Evolutionary conservation across 2,329 filamentous ascomycete species (phyloP).

Genomic region (Pyricularia grisea): DNA sequence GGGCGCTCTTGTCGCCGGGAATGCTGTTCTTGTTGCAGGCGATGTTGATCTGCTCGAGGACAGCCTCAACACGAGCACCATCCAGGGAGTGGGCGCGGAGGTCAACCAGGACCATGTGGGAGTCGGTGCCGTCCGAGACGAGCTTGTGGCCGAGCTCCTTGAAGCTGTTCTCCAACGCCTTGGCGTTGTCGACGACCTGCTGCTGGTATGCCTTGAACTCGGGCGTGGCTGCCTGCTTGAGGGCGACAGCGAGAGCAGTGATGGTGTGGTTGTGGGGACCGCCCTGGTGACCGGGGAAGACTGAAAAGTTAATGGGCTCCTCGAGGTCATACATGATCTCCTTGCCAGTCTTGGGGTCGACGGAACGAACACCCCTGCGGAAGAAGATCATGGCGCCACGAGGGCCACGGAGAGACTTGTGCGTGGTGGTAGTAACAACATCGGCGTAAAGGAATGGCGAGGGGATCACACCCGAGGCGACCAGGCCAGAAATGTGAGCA

Average conservation of each 20-base stretch:
- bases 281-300: constrained; percentile 98
- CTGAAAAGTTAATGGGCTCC: constrained; percentile 94
- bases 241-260: constrained; percentile 86
- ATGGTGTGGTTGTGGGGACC: constrained; percentile 99
- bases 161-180: constrained; percentile 76
- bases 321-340: constrained; percentile 88
- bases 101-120: constrained; percentile 93
- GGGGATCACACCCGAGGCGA: constrained; percentile 86
- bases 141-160: constrained; percentile 88
- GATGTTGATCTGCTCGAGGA: constrained; percentile 97
- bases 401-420: constrained; percentile 96
- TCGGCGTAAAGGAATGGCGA: constrained; percentile 90
- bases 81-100: constrained; percentile 81
- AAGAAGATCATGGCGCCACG: constrained; percentile 99
- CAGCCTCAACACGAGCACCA: constrained; percentile 88
- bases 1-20: constrained; percentile 92
- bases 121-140: constrained; percentile 92
- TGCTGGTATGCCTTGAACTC: constrained; percentile 95
- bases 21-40: constrained; percentile 99
- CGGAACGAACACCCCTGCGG: constrained; percentile 89
- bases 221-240: constrained; percentile 83
- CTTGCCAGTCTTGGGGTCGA: constrained; percentile 85
- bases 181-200: constrained; percentile 86
- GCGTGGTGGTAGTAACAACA: constrained; percentile 95
- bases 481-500: constrained; percentile 95